Evolutionary conservation across 2,329 filamentous ascomycete genomes (phyloP), one percentile per base, ranked within the genome.

Genomic region (Aspergillus tubingensis): DNA sequence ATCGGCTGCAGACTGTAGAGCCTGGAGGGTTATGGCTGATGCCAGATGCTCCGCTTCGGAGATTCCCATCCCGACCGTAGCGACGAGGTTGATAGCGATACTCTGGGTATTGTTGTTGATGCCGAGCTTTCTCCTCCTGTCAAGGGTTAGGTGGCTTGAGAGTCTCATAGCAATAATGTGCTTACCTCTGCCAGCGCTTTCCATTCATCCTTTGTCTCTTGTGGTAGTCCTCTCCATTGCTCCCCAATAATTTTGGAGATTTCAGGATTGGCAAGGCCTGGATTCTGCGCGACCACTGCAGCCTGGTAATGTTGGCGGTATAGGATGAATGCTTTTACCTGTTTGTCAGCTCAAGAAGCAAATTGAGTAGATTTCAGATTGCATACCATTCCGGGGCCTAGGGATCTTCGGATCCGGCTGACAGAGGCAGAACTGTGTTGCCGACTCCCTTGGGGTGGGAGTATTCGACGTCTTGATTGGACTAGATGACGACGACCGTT

Each of bases 211-310:
- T 96, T 96, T 59, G 88, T 83, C 56, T 90, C 86, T 23, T 89
- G 84, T 3, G 87, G 79, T 71, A 96, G 88, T 58, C 87, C 85
- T 70, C 89, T 88, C 95, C 95, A 99, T 85, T 93, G 89, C 74
- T 92, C 87, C 55, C 94, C 94, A 68, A 98, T 96, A 69, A 98
- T 96, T 78, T 97, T 97, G 66, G 94, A 97, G 69, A 98, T 96
- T 55, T 97, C 92, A 3, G 94, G 94, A 77, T 98, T 98, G 49
- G 93, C 88, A 65, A 97, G 86, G 48, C 92, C 91, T n/a, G 93
- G 94, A 70, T 97, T 86, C 68, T 91, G 85, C 57, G 88, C 83
- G 39, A 93, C 90, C 54, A 98, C 91, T 52, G 86, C 83, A 17
- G 90, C 87, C 77, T 98, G 94, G 70, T 95, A 89, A 75, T 96